Evolutionary conservation across 768 basidiomycete genomes (phyloP).

Genomic region (Podaxis carcinomalis): DNA sequence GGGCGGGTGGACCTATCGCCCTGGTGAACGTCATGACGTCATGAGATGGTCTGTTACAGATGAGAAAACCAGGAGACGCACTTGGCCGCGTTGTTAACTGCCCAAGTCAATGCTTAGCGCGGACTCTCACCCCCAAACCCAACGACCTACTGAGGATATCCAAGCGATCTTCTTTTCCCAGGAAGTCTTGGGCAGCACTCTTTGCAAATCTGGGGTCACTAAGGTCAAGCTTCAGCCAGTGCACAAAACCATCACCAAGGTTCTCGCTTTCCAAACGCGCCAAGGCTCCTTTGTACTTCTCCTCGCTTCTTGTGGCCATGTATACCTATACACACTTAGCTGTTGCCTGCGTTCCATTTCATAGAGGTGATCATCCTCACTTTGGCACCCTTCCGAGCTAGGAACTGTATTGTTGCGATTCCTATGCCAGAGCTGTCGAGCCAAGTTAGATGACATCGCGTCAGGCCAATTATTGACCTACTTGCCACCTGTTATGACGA

Average conservation of each 20-base stretch:
- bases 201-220: conserved; percentile 43
- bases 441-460: no score
- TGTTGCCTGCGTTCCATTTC: neutral
- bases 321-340: conserved; percentile 4
- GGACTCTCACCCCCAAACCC: neutral
- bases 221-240: conserved; percentile 51
- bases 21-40: neutral
- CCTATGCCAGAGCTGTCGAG: conserved; percentile 7
- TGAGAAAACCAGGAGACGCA: neutral
- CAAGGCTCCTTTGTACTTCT: conserved; percentile 8
- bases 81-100: conserved; percentile 50
- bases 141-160: conserved; percentile 48
- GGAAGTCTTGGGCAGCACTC: conserved; percentile 43
- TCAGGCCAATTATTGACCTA: conserved; percentile 15
- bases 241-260: conserved; percentile 41
- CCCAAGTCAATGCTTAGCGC: neutral
- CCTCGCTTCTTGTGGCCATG: conserved; percentile 10
- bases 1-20: conserved; percentile 10
- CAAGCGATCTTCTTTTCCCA: conserved; percentile 44
- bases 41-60: neutral
- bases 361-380: neutral
- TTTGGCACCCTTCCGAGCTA: conserved; percentile 11
- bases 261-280: conserved; percentile 36
- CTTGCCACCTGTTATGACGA: conserved; percentile 45
- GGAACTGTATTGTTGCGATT: conserved; percentile 6